Conservation (phyloP, 495 filamentous ascomycete genomes). For the Hypoxylon intermedium region DNA sequence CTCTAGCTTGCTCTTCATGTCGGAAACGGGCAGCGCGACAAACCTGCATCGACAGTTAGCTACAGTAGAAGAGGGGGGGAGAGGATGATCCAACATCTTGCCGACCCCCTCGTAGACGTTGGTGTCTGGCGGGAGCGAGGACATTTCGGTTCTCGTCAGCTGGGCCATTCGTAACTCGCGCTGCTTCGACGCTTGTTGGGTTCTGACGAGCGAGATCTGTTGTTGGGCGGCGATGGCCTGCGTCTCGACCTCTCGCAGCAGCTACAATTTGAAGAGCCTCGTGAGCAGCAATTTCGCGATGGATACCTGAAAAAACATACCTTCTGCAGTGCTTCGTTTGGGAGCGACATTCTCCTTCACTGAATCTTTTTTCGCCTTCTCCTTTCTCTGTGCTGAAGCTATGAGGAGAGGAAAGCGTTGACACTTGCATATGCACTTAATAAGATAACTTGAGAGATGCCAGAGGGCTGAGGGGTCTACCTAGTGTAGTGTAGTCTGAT, state of each 20-base stretch:
- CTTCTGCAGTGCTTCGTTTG: conserved; percentile 95
- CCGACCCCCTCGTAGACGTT: conserved; percentile 93
- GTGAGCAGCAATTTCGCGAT: conserved; percentile 1
- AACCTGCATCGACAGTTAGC: conserved; percentile 68
- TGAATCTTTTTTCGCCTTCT: neutral
- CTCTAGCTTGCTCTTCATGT: conserved; percentile 77
- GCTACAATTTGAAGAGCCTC: conserved; percentile 55
- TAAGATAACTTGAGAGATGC: too few species aligned
- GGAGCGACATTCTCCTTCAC: conserved; percentile 77
- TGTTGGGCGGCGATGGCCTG: conserved; percentile 88
- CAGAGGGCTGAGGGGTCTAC: too few species aligned
- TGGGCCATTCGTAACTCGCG: conserved; percentile 88
- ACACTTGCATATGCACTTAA: neutral
- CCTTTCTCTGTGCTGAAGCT: neutral
- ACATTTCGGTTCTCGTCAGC: conserved; percentile 83
- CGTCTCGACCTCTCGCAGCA: conserved; percentile 92
- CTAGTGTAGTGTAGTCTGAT: neutral
- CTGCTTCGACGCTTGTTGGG: conserved; percentile 85
- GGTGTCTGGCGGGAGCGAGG: conserved; percentile 76
- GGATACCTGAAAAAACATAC: conserved; percentile 49
- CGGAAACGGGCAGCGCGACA: conserved; percentile 72
- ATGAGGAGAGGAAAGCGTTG: neutral
- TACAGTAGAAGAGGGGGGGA: neutral
- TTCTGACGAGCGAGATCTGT: conserved; percentile 85
- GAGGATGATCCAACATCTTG: conserved; percentile 76